These are phyloP conservation scores for Hansenula anomala DNA, from an alignment of 1,139 yeast genomes.

Conservation along the genomic window DNA sequence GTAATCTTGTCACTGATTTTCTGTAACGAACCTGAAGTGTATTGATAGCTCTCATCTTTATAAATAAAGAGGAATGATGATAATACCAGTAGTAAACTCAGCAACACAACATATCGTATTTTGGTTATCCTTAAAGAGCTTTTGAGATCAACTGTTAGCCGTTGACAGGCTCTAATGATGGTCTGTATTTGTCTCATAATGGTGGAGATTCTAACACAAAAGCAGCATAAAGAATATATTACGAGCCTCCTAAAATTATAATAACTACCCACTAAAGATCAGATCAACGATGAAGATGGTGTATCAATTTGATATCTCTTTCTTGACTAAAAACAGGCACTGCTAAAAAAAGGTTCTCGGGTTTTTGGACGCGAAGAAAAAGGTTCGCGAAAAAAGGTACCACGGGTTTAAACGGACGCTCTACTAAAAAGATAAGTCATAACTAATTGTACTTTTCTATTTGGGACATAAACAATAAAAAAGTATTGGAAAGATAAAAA, in stretches of 20 bases:
- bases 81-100: not conserved
- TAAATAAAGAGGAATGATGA: not conserved
- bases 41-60: constrained; percentile 6
- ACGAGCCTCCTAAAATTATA: too few relatives aligned
- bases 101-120: not conserved
- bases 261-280: too few relatives aligned
- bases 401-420: too few relatives aligned
- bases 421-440: too few relatives aligned
- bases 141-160: not conserved
- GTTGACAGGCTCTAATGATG: not conserved
- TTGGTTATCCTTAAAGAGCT: not conserved
- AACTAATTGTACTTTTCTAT: not conserved
- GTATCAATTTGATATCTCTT: too few relatives aligned
- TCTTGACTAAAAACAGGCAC: too few relatives aligned
- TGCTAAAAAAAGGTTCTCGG: too few relatives aligned
- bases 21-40: constrained; percentile 7
- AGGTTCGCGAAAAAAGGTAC: not conserved
- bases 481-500: too few relatives aligned
- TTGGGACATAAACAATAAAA: not conserved
- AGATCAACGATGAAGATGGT: too few relatives aligned
- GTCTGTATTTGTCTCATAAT: not conserved
- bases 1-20: constrained; percentile 7
- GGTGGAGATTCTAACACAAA: not conserved
- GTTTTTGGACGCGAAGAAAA: too few relatives aligned
- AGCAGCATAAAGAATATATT: too few relatives aligned